Evolutionary conservation across 495 filamentous ascomycete genomes (phyloP).

Genomic region (Hyaloscypha hepaticicola): DNA sequence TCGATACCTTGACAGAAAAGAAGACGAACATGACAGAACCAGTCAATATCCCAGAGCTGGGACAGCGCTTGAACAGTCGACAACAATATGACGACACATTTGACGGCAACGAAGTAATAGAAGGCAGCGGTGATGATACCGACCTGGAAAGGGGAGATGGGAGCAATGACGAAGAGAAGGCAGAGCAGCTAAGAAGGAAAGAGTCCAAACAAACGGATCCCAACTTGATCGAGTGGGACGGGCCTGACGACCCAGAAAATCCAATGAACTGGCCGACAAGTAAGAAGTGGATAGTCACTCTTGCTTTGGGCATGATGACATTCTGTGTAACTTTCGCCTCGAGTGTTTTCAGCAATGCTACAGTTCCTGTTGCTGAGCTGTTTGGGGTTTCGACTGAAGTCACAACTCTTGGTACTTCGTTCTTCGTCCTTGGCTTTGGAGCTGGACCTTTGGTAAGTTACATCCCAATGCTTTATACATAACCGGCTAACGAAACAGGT

Average conservation of each 20-base stretch:
- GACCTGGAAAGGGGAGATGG: constrained; percentile 25
- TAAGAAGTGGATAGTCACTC: constrained; percentile 59
- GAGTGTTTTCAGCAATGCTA: constrained; percentile 28
- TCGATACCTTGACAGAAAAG: constrained; percentile 21
- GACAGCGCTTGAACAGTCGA: not conserved
- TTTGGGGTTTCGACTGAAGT: constrained; percentile 26
- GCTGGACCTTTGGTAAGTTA: constrained; percentile 31
- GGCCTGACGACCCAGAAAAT: constrained; percentile 63
- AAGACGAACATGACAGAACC: constrained; percentile 16
- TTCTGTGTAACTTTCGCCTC: constrained; percentile 42
- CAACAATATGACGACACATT: constrained; percentile 18
- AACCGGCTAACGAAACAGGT: not conserved
- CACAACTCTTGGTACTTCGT: constrained; percentile 30
- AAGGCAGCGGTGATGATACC: constrained; percentile 14
- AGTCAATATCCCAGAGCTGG: not conserved
- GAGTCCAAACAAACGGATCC: constrained; percentile 20
- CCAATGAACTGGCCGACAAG: constrained; percentile 63
- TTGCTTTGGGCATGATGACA: constrained; percentile 57
- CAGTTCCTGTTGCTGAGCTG: constrained; percentile 14
- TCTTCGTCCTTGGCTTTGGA: constrained; percentile 37
- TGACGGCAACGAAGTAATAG: constrained; percentile 5
- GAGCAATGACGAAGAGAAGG: not conserved
- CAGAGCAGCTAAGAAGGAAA: not conserved
- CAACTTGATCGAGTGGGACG: constrained; percentile 62
- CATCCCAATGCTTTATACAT: constrained; percentile 9